A percentile compares a stretch with the other conserved stretches of the same genome.
Evolutionary conservation across 2,329 filamentous ascomycete genomes (phyloP).

Genomic region (Pestalotiopsis sp.): DNA sequence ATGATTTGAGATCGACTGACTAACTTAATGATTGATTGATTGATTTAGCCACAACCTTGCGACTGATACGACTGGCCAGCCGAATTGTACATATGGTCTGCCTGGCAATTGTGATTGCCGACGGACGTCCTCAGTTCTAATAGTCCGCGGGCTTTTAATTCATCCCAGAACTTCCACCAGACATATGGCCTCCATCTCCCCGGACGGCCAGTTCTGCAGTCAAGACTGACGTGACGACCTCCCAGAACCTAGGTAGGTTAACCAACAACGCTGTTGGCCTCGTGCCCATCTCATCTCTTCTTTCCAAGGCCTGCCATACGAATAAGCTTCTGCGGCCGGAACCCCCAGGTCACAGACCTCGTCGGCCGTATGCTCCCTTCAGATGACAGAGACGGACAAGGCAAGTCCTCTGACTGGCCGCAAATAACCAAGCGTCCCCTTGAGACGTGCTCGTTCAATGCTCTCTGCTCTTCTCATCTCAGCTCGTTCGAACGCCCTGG

Average conservation of each 20-base stretch:
- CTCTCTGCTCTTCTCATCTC: neutral
- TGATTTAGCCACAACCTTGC: constrained; percentile 1
- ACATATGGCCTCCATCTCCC: neutral
- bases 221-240: neutral
- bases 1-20: no score
- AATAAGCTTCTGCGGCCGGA: neutral
- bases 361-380: neutral
- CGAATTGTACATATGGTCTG: neutral
- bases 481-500: neutral
- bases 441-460: neutral
- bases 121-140: neutral
- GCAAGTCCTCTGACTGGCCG: neutral
- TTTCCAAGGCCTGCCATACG: neutral
- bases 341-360: neutral
- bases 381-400: neutral
- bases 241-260: neutral
- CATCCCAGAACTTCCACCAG: constrained; percentile 8
- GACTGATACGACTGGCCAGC: neutral
- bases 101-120: neutral
- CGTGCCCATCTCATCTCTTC: neutral
- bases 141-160: neutral
- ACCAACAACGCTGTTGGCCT: neutral
- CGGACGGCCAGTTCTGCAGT: neutral
- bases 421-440: neutral
- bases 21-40: neutral